Evolutionary conservation across 257 asterid species (phyloP), one percentile per base, ranked within the genome.

Genomic region (Thymus mandschuricus): DNA sequence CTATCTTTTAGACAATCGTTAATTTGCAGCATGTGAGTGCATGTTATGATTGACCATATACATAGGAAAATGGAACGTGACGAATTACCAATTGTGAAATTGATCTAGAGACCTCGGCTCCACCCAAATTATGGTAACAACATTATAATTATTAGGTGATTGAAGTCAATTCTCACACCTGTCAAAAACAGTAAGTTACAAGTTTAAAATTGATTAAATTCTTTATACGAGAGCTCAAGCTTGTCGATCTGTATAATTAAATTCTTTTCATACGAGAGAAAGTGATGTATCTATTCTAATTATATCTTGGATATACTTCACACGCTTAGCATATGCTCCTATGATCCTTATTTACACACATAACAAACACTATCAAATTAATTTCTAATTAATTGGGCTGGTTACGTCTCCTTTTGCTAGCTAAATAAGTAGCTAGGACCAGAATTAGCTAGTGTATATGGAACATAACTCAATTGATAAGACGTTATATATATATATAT

Each of bases 291-390:
- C 21, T 21, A 21, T 21, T 38, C 41, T 38, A 38, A 38, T 5
- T 38, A 21, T 21, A 21, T 4, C 6, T 38, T 38, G 41, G 41
- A 1, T 34, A 4, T 38, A 38, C 41, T n/a, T 38, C 29, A 64
- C 69, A 44, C 38, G 69, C 38, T 40, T 64, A 28, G 69, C 43
- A 64, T 64, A 44, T 64, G 56, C 69, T 28, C 13, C 6, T 28
- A 4, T 11, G 57, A 64, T 64, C 69, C 69, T 64, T 45, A 2
- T 21, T 21, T 21, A 21, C 21, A 21, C 21, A 21, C 13, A 55
- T 27, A 27, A 54, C 60, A 29, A 56, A 30, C 41, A n/a, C n/a
- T 15, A 15, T 58, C 44, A 58, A 3, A 10, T 30, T 44, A 44
- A 21, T 21, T 21, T 21, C 21, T 21, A 21, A 38, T 38, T 6